A percentile compares a stretch with the other conserved stretches of the same genome.
phyloP scores from a whole-genome alignment of 148 eudicot genomes.

The Beta vulgaris region DNA sequence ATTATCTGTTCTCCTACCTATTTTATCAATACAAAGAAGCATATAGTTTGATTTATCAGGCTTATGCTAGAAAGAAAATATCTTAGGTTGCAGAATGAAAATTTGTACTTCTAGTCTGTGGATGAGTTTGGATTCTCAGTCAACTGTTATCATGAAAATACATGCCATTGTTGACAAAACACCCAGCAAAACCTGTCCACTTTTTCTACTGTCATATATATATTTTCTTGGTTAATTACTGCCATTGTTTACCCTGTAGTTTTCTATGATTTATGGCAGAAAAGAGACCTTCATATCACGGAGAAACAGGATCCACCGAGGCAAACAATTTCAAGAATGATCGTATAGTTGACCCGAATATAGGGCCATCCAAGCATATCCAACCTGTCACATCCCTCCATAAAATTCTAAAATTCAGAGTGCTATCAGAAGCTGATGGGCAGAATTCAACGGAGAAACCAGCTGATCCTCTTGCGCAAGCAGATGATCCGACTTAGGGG shows the following conservation, averaged over 20 bases:
- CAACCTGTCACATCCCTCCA: constrained; percentile 59
- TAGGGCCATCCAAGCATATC: constrained; percentile 44
- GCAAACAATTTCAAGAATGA: constrained; percentile 44
- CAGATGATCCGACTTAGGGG: neutral
- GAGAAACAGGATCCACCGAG: constrained; percentile 54
- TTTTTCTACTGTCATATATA: too few species aligned
- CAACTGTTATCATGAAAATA: neutral
- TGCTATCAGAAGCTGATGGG: constrained; percentile 33
- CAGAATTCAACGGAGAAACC: constrained; percentile 22
- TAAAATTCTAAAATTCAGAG: constrained; percentile 62
- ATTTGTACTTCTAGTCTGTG: too few species aligned
- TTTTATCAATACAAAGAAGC: neutral
- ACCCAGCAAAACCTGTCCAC: neutral
- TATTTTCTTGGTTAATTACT: neutral
- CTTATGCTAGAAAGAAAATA: too few species aligned
- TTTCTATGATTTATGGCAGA: constrained; percentile 35
- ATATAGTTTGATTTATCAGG: neutral
- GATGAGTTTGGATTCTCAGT: neutral
- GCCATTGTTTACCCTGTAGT: neutral
- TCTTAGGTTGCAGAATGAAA: neutral
- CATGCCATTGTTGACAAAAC: neutral
- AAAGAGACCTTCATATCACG: constrained; percentile 38
- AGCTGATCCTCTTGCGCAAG: constrained; percentile 9
- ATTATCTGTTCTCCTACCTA: neutral
- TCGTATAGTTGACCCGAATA: constrained; percentile 35